Evolutionary conservation across 1,139 yeast species (phyloP).

Genomic region (Suhomyces bribrorum): DNA sequence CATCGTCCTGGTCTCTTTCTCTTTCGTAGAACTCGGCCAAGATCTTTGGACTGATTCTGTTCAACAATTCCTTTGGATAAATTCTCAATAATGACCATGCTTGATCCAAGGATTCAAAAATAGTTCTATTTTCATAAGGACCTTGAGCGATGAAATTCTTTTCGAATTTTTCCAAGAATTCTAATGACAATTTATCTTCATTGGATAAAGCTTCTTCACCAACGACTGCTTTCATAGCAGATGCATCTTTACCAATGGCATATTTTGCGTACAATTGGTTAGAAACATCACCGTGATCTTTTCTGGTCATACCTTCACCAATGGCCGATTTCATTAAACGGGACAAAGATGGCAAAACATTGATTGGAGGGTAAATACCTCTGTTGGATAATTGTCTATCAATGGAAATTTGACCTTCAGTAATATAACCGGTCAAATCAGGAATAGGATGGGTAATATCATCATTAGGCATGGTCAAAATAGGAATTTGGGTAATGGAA

Average conservation of each 20-base stretch:
- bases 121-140: constrained; percentile 91
- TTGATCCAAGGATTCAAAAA: constrained; percentile 92
- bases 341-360: constrained; percentile 93
- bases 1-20: constrained; percentile 61
- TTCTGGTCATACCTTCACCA: constrained; percentile 99
- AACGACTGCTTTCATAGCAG: constrained; percentile 99
- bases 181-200: constrained; percentile 95
- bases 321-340: constrained; percentile 99
- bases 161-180: constrained; percentile 96
- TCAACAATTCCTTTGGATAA: constrained; percentile 97
- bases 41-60: constrained; percentile 97
- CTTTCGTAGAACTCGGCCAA: constrained; percentile 93
- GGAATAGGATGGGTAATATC: constrained; percentile 99
- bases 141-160: constrained; percentile 94
- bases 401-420: constrained; percentile 97
- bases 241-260: constrained; percentile 99
- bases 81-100: constrained; percentile 98
- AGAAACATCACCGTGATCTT: constrained; percentile 98
- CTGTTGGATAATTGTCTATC: constrained; percentile 96
- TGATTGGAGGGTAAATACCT: constrained; percentile 98
- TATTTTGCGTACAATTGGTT: constrained; percentile 98
- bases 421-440: constrained; percentile 98
- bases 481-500: constrained; percentile 97
- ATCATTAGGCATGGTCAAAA: constrained; percentile 99
- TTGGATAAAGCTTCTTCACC: constrained; percentile 99